Evolutionary conservation across 768 basidiomycete genomes (phyloP), one percentile per base, ranked within the genome.

Genomic region (Leccinum boreale): DNA sequence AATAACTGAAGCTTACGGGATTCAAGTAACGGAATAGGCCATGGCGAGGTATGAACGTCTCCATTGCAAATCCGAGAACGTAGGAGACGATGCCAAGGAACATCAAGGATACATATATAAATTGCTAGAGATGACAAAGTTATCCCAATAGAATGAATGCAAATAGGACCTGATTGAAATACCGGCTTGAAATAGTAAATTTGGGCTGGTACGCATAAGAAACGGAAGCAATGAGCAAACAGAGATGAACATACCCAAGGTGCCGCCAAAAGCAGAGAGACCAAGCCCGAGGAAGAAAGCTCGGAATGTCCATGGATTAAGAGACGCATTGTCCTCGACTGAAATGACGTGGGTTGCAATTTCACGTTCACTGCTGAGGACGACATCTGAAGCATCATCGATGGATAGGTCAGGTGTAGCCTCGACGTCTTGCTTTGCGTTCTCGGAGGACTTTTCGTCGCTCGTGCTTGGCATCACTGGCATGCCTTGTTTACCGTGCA

Each of bases 111-210:
- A 84, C 79, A 12, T 65, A 26, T 26, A 83, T 70, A 1, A 79
- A 81, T 81, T 82, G 81, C 81, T 83, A 49, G 17, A 1, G 33
- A 46, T 14, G 8, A 28, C 14, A 58, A 53, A 14, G 47, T 59
- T 12, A 58, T 23, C 39, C 5, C 15, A 26, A n/a, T 4, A 17
- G 39, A 8, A 29, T 69, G 3, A 14, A 23, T 23, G 15, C 19
- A 14, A 11, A 19, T 45, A 15, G 17, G 17, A 15, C 4, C 35
- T 15, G 39, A 33, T 9, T 9, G 14, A 45, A 45, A 56, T 62
- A 80, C 82, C 4, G 82, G 81, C 67, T 84, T 83, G 68, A 83
- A 85, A 64, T 84, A 85, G 66, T 83, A 84, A 26, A 85, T 84
- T 61, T 85, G 77, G 33, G 81, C 81, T 82, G 55, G 17, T 33